Evolutionary conservation across 257 asterid species (phyloP), one percentile per base, ranked within the genome.

Genomic region (Paraleonurus japonicus): DNA sequence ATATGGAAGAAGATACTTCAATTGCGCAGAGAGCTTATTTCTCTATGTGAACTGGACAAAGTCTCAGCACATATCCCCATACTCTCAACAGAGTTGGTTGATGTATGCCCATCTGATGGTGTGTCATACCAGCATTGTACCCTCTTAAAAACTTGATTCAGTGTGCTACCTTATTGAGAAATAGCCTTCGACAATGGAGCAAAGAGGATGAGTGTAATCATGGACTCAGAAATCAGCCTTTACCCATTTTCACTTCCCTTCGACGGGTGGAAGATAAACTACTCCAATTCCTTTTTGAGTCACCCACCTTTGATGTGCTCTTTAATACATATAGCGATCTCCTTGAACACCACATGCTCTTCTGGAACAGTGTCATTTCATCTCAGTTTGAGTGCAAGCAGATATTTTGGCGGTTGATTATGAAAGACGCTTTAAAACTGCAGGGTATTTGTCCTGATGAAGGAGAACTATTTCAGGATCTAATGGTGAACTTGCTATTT

Each of bases 141-240:
- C 61, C 82, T 69, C 73, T 86, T 91, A 53, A 27, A 35, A 88
- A 85, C 53, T 78, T 84, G 58, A 89, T 81, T 67, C 83, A 75
- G 73, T 80, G 85, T 70, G 95, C 82, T 32, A 68, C 78, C 68
- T 73, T 84, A 64, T 76, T 95, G 87, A 88, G 93, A 69, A 84
- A 20, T 43, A 92, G 90, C 87, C 79, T 84, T 81, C 85, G 75
- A 76, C 99, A 95, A 68, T 89, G 98, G 96, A 85, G 82, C 75
- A 72, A 68, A 59, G 97, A 95, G 85, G 61, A 57, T 26, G 72
- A 55, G 30, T 61, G 51, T 69, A 54, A 17, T 51, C 57, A 64
- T 65, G 41, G 41, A 59, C 59, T 35, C 62, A 67, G 72, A 79
- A 77, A 77, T 23, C 77, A 76, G 69, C 71, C 73, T 78, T 83